Evolutionary conservation across 2,329 filamentous ascomycete species (phyloP).

Genomic region (Ophiostoma ips): DNA sequence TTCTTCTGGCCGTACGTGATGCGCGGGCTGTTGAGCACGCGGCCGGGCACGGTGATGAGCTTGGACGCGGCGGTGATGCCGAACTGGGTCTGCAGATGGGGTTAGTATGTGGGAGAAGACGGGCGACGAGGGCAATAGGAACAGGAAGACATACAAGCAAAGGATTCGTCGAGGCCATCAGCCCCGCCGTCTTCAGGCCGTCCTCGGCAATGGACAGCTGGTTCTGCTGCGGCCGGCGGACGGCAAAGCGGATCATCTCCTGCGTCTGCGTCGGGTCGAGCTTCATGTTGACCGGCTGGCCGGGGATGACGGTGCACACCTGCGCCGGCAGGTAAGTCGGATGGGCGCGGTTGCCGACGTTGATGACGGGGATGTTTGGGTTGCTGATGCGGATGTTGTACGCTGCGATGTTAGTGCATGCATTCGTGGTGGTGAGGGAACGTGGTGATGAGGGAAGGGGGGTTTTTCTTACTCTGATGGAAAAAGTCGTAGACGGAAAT

Average conservation of each 20-base stretch:
- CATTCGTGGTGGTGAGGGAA: too few species aligned
- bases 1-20: constrained; percentile 34
- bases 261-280: constrained; percentile 39
- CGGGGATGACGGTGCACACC: constrained; percentile 39
- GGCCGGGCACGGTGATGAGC: constrained; percentile 49
- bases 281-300: constrained; percentile 37
- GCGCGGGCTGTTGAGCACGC: constrained; percentile 32
- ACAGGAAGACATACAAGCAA: constrained; percentile 11
- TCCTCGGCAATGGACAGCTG: constrained; percentile 36
- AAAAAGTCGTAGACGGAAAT: constrained; percentile 40
- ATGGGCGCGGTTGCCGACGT: constrained; percentile 38
- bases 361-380: constrained; percentile 36
- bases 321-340: constrained; percentile 46
- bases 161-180: constrained; percentile 23
- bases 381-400: constrained; percentile 23
- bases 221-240: constrained; percentile 40
- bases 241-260: constrained; percentile 48
- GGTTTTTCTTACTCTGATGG: constrained; percentile 21
- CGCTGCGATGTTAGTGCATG: constrained; percentile 15
- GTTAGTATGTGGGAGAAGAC: background rate
- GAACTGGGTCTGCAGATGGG: constrained; percentile 24
- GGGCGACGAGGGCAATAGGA: background rate
- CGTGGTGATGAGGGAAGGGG: background rate
- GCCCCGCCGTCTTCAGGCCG: constrained; percentile 34
- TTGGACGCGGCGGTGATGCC: constrained; percentile 30